A percentile compares a stretch with the other conserved stretches of the same genome.
phyloP scores from a whole-genome alignment of 768 basidiomycete species.

The Mycena haematopus region DNA sequence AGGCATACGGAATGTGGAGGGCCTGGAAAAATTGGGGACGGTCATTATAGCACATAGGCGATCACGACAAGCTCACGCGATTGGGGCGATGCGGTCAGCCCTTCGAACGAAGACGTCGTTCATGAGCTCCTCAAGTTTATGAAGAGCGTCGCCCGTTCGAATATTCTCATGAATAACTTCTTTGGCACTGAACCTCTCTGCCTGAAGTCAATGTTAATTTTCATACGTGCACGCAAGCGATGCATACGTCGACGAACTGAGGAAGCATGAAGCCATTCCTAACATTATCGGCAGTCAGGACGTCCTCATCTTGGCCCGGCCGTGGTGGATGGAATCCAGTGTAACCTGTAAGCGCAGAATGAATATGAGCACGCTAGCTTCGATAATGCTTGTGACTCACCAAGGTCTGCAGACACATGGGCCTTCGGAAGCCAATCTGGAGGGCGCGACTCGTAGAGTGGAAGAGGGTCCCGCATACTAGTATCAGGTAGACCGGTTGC shows the following conservation, averaged over 20 bases:
- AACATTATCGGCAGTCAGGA: constrained; percentile 68
- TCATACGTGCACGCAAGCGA: not conserved
- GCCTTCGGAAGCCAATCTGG: constrained; percentile 76
- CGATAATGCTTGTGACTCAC: constrained; percentile 46
- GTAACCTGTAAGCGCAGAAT: constrained; percentile 57
- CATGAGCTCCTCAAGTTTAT: constrained; percentile 76
- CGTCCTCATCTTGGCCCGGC: constrained; percentile 77
- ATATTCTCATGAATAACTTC: constrained; percentile 57
- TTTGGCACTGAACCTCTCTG: constrained; percentile 68
- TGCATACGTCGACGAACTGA: constrained; percentile 63
- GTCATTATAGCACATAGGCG: not conserved
- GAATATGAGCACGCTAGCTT: not conserved
- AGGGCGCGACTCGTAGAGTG: constrained; percentile 70
- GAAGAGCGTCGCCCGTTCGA: constrained; percentile 56
- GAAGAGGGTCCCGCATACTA: constrained; percentile 35
- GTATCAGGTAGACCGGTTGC: too few species aligned
- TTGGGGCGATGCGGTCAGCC: constrained; percentile 56
- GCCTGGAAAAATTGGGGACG: constrained; percentile 34
- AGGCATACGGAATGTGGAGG: constrained; percentile 78
- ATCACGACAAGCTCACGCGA: constrained; percentile 61
- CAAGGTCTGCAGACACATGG: constrained; percentile 73
- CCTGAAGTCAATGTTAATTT: constrained; percentile 42
- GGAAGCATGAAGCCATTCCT: constrained; percentile 67
- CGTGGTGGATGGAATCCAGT: constrained; percentile 79
- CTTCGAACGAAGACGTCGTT: constrained; percentile 74